phyloP scores from a whole-genome alignment of 2,329 filamentous ascomycete species.

The Teratosphaeria destructans region DNA sequence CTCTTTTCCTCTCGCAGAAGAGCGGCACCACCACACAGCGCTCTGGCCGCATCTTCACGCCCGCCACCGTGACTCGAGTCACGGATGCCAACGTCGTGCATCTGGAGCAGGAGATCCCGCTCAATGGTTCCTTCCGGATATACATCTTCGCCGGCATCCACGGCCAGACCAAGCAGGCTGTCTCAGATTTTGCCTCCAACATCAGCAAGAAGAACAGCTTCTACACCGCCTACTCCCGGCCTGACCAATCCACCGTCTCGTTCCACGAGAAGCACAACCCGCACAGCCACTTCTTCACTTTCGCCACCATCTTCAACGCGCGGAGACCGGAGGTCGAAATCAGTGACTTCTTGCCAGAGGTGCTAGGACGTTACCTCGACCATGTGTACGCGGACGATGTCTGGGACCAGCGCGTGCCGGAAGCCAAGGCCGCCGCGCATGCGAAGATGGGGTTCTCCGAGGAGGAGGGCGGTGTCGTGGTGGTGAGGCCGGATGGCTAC shows the following conservation, averaged over 20 bases:
- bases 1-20: constrained; percentile 53
- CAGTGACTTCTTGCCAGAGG: constrained; percentile 54
- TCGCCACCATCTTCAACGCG: constrained; percentile 65
- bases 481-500: constrained; percentile 80
- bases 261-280: constrained; percentile 79
- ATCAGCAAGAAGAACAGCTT: constrained; percentile 60
- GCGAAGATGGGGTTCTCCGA: constrained; percentile 74
- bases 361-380: constrained; percentile 65
- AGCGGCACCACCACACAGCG: constrained; percentile 49
- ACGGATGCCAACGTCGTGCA: constrained; percentile 84
- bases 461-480: constrained; percentile 65
- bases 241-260: constrained; percentile 52
- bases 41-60: constrained; percentile 65
- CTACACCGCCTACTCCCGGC: constrained; percentile 54
- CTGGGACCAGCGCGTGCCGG: constrained; percentile 58
- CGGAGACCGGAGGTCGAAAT: constrained; percentile 63
- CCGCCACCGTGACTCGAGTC: constrained; percentile 73
- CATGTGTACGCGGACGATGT: constrained; percentile 82
- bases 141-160: constrained; percentile 75
- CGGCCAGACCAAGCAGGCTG: constrained; percentile 47
- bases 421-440: constrained; percentile 65
- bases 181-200: constrained; percentile 58
- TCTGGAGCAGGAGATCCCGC: constrained; percentile 77
- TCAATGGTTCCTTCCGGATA: constrained; percentile 79
- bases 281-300: constrained; percentile 69